Evolutionary conservation across 2,329 filamentous ascomycete genomes (phyloP).

Genomic region (Reticulascus tulasneorum): DNA sequence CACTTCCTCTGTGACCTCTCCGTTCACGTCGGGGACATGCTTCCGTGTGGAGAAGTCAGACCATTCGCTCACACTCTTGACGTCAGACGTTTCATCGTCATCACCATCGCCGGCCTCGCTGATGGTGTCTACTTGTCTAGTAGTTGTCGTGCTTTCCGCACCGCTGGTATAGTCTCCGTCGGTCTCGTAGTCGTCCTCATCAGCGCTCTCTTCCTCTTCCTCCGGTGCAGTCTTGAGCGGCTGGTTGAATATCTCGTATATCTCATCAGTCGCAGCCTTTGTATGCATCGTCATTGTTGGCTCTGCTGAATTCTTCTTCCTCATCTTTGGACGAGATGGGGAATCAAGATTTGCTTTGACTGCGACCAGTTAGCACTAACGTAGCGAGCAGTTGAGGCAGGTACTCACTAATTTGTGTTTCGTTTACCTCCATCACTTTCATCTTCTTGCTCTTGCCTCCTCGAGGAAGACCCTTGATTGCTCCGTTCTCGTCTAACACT

Average conservation of each 20-base stretch:
- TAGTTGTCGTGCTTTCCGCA: conserved; percentile 78
- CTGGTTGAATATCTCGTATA: conserved; percentile 95
- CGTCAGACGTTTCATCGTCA: conserved; percentile 50
- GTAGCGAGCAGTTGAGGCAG: not conserved
- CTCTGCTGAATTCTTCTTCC: conserved; percentile 70
- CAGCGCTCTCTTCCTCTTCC: conserved; percentile 40
- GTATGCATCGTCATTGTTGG: conserved; percentile 99
- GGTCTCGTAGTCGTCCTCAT: conserved; percentile 67
- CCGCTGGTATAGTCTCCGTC: conserved; percentile 79
- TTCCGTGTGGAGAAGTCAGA: conserved; percentile 78
- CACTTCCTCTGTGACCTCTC: conserved; percentile 26
- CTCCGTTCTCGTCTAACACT: conserved; percentile 58
- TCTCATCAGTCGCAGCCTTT: conserved; percentile 90
- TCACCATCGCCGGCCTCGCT: conserved; percentile 38
- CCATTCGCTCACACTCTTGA: conserved; percentile 73
- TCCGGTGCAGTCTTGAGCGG: conserved; percentile 50
- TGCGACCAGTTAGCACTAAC: conserved; percentile 34
- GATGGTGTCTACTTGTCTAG: conserved; percentile 55
- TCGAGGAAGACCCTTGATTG: conserved; percentile 37
- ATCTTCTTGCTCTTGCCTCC: conserved; percentile 61
- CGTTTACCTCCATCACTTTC: conserved; percentile 80
- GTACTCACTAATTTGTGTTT: conserved; percentile 83
- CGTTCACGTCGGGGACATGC: conserved; percentile 54
- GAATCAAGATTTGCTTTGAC: conserved; percentile 94
- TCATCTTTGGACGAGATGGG: conserved; percentile 78